Conservation (phyloP, 2,329 filamentous ascomycete genomes). For the Drechslerella dactyloides region DNA sequence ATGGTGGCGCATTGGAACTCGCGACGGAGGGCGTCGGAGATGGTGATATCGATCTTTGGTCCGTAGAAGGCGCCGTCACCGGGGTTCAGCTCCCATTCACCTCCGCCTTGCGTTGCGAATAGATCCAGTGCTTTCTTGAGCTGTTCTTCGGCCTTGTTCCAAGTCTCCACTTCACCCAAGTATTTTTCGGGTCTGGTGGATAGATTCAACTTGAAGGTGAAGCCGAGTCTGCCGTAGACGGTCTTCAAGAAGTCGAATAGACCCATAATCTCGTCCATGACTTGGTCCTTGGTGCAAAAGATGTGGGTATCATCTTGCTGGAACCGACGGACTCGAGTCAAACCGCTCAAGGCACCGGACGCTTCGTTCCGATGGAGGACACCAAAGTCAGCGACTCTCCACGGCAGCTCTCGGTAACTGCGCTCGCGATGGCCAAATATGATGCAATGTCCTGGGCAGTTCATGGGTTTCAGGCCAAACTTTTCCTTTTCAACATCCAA, state of each 20-base stretch:
- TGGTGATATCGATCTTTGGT: slow-evolving; percentile 97
- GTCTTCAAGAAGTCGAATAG: slow-evolving; percentile 85
- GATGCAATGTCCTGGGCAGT: slow-evolving; percentile 92
- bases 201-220: slow-evolving; percentile 91
- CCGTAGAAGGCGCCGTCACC: slow-evolving; percentile 98
- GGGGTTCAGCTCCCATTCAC: slow-evolving; percentile 86
- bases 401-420: slow-evolving; percentile 87
- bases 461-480: slow-evolving; percentile 94
- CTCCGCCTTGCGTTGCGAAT: slow-evolving; percentile 70
- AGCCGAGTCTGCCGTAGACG: slow-evolving; percentile 82
- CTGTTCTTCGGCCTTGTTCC: slow-evolving; percentile 84
- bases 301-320: slow-evolving; percentile 97
- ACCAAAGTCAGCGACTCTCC: slow-evolving; percentile 93
- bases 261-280: slow-evolving; percentile 75
- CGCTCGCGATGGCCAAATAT: slow-evolving; percentile 83
- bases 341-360: slow-evolving; percentile 84
- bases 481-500: slow-evolving; percentile 81
- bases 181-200: slow-evolving; percentile 90
- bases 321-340: slow-evolving; percentile 92
- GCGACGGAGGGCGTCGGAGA: slow-evolving; percentile 82
- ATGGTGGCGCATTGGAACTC: slow-evolving; percentile 92
- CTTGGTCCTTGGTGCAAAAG: slow-evolving; percentile 85
- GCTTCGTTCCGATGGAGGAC: slow-evolving; percentile 94
- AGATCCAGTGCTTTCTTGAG: slow-evolving; percentile 78
- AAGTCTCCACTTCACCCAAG: slow-evolving; percentile 83